Evolutionary conservation across 768 basidiomycete species (phyloP).

Genomic region (Agrocybe praecox): DNA sequence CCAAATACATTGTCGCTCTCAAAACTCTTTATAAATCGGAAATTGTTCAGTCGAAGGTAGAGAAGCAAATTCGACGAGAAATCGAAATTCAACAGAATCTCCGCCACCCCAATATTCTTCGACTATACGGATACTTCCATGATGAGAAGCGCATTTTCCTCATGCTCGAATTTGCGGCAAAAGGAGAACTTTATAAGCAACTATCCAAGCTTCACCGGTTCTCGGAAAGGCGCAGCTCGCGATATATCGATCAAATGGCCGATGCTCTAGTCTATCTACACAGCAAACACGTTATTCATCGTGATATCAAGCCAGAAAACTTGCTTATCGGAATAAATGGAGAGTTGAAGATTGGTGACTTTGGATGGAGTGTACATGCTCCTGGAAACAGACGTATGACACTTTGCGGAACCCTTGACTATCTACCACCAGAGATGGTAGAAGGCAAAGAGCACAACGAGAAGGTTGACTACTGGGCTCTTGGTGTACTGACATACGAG

Average conservation of each 20-base stretch:
- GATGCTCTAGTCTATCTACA: conserved; percentile 94
- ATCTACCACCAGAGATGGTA: conserved; percentile 98
- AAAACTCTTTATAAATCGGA: conserved; percentile 98
- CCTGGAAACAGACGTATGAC: conserved; percentile 89
- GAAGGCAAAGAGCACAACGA: conserved; percentile 89
- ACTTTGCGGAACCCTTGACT: conserved; percentile 94
- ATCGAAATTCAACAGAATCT: conserved; percentile 98
- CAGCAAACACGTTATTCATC: conserved; percentile 95
- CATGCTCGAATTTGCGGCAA: conserved; percentile 97
- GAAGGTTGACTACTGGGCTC: conserved; percentile 93
- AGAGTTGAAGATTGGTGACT: conserved; percentile 97
- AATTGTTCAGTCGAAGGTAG: conserved; percentile 87
- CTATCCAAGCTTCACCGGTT: conserved; percentile 85
- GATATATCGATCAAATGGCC: conserved; percentile 98
- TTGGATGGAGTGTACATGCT: conserved; percentile 98
- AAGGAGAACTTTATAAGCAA: conserved; percentile 97
- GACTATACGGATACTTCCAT: conserved; percentile 97
- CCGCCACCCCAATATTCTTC: conserved; percentile 91
- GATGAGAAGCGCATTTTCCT: conserved; percentile 97
- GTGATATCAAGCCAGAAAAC: conserved; percentile 99
- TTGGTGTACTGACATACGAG: conserved; percentile 96
- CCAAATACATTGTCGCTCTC: conserved; percentile 93
- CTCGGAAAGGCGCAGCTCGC: conserved; percentile 82
- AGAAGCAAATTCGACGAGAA: conserved; percentile 96
- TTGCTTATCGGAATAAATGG: conserved; percentile 92